phyloP scores from a whole-genome alignment of 2,329 filamentous ascomycete species.

The Didymella exigua region DNA sequence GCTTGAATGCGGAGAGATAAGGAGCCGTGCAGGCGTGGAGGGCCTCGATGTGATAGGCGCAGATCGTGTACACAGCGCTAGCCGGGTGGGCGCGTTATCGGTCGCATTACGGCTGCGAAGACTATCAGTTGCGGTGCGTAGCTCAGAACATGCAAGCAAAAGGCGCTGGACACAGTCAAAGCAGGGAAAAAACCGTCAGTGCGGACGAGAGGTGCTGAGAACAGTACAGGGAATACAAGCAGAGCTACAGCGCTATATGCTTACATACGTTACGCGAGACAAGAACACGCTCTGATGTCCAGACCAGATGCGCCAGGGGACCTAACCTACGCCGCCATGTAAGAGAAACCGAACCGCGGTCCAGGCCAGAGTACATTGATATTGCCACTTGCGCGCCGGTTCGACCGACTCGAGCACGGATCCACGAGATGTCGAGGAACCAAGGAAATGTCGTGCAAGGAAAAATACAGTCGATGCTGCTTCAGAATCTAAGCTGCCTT shows the following conservation, averaged over 20 bases:
- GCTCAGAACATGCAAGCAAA: neutral
- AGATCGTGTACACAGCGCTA: slow-evolving; percentile 15
- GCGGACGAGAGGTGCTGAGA: neutral
- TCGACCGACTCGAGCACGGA: neutral
- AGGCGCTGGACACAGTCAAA: neutral
- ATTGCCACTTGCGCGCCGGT: slow-evolving; percentile 6
- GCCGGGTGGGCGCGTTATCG: slow-evolving; percentile 11
- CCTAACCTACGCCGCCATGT: neutral
- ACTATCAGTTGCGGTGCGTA: neutral
- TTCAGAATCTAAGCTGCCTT: neutral
- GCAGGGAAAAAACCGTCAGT: too few species aligned
- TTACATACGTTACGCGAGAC: slow-evolving; percentile 4
- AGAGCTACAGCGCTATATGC: slow-evolving; percentile 9
- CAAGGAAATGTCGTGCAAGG: slow-evolving; percentile 4
- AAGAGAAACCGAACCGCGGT: slow-evolving; percentile 3
- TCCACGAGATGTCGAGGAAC: neutral
- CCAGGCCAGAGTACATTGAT: slow-evolving; percentile 11
- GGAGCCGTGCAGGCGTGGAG: slow-evolving; percentile 9
- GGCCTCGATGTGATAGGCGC: slow-evolving; percentile 7
- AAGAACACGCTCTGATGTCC: slow-evolving; percentile 19
- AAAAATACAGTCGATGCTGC: neutral
- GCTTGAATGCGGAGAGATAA: slow-evolving; percentile 26
- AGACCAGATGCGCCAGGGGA: slow-evolving; percentile 19
- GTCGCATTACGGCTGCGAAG: neutral
- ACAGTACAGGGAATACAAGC: slow-evolving; percentile 1